Conservation (phyloP, 768 basidiomycete genomes). For the Obba rivulosa region DNA sequence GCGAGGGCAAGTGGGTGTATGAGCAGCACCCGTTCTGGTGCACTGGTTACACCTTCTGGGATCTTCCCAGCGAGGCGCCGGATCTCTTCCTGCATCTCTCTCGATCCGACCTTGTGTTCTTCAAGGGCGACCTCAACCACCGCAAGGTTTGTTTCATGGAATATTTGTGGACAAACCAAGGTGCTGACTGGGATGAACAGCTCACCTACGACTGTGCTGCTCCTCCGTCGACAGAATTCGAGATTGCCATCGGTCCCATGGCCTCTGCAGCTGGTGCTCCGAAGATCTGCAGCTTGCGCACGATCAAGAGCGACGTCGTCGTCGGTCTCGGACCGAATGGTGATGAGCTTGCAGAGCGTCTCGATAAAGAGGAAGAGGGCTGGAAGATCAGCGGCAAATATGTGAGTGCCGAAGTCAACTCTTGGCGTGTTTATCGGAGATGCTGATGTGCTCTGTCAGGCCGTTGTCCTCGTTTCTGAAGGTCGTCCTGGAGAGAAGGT, state of each 20-base stretch:
- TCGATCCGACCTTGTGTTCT: constrained; percentile 83
- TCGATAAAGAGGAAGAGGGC: constrained; percentile 84
- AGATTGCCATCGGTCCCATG: constrained; percentile 88
- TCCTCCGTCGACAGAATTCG: constrained; percentile 83
- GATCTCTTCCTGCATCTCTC: constrained; percentile 91
- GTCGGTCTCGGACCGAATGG: constrained; percentile 73
- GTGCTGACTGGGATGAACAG: constrained; percentile 8
- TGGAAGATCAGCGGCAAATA: constrained; percentile 99
- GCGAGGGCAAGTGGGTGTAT: constrained; percentile 89
- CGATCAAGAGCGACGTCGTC: constrained; percentile 94
- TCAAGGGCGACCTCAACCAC: constrained; percentile 95
- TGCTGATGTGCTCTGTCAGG: constrained; percentile 36
- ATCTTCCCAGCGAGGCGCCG: constrained; percentile 75
- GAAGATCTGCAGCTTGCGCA: constrained; percentile 78
- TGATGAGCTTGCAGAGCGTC: constrained; percentile 63
- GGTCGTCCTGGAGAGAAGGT: constrained; percentile 89
- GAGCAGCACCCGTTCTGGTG: constrained; percentile 95
- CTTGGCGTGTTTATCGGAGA: too few relatives aligned
- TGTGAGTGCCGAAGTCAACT: constrained; percentile 41
- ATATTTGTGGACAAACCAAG: too few relatives aligned
- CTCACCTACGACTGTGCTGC: constrained; percentile 84
- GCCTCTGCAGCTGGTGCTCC: constrained; percentile 86
- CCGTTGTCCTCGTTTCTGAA: constrained; percentile 81
- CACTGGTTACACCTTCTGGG: constrained; percentile 95
- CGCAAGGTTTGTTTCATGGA: constrained; percentile 46